A percentile compares a stretch with the other conserved stretches of the same genome.
phyloP scores from a whole-genome alignment of 257 asterid genomes.

The Salvia miltiorrhiza region DNA sequence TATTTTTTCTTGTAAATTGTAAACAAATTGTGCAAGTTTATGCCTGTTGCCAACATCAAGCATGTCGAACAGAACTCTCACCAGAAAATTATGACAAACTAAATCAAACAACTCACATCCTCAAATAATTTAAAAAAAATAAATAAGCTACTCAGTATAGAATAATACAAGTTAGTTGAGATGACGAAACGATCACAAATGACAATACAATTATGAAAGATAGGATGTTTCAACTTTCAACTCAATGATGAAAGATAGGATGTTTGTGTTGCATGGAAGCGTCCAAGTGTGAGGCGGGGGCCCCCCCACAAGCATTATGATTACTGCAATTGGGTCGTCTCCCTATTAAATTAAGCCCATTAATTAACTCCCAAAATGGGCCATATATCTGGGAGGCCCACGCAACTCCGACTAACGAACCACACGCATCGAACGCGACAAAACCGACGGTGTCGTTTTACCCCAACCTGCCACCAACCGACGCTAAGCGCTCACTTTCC shows the following conservation, averaged over 20 bases:
- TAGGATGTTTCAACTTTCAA: not conserved
- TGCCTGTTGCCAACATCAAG: no score
- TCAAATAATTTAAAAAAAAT: no score
- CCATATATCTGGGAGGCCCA: constrained; percentile 25
- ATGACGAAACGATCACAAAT: no score
- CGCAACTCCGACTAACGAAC: not conserved
- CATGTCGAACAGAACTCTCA: no score
- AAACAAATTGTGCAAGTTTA: no score
- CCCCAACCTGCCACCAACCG: constrained; percentile 34
- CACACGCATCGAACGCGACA: constrained; percentile 9
- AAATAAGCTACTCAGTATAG: no score
- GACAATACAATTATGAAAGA: not conserved
- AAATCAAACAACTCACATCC: no score
- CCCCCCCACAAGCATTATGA: constrained; percentile 14
- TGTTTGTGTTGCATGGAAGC: not conserved
- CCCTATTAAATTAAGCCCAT: constrained; percentile 6
- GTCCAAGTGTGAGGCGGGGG: not conserved
- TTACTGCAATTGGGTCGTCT: constrained; percentile 21
- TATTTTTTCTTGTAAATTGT: no score
- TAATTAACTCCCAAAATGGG: not conserved
- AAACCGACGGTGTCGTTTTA: constrained; percentile 6
- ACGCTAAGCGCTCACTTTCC: constrained; percentile 28
- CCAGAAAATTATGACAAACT: no score
- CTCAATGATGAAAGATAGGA: not conserved
- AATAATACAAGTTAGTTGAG: not conserved